phyloP scores from a whole-genome alignment of 345 rosid genomes.

The Eucalyptus marginata region DNA sequence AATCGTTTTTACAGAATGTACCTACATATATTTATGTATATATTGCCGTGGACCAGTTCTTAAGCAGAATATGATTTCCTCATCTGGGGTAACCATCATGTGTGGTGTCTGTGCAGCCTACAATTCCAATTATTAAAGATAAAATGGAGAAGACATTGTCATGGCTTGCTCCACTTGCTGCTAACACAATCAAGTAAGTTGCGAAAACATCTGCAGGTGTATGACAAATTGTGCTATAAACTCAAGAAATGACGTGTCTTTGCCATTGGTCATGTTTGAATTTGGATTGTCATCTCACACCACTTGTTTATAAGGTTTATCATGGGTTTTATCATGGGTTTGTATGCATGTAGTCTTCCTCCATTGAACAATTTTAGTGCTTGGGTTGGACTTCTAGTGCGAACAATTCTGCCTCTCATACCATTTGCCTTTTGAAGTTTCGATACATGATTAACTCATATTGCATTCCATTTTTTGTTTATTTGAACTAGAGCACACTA shows the following conservation, averaged over 20 bases:
- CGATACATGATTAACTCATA: not conserved
- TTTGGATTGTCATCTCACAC: not conserved
- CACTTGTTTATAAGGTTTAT: not conserved
- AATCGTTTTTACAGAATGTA: not conserved
- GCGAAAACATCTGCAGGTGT: not conserved
- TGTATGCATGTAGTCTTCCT: not conserved
- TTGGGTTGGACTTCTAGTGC: not conserved
- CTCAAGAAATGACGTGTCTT: not conserved
- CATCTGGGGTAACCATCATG: not conserved
- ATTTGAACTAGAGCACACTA: conserved; percentile 68
- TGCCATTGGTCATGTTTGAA: not conserved
- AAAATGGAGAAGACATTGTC: conserved; percentile 90
- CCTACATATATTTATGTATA: not conserved
- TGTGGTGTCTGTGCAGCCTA: conserved; percentile 33
- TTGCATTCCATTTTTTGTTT: not conserved
- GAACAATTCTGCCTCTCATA: not conserved
- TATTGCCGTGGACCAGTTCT: not conserved
- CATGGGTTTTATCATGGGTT: not conserved
- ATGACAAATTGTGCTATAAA: not conserved
- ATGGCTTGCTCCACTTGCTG: conserved; percentile 93
- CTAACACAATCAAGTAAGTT: conserved; percentile 85
- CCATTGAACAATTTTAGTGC: not conserved
- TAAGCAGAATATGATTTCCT: not conserved
- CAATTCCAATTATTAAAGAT: conserved; percentile 65
- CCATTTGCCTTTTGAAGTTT: too few species aligned